A percentile compares a stretch with the other conserved stretches of the same genome.
Conservation (phyloP, 352 stramenopile species). For the Achlya hypogyna region DNA sequence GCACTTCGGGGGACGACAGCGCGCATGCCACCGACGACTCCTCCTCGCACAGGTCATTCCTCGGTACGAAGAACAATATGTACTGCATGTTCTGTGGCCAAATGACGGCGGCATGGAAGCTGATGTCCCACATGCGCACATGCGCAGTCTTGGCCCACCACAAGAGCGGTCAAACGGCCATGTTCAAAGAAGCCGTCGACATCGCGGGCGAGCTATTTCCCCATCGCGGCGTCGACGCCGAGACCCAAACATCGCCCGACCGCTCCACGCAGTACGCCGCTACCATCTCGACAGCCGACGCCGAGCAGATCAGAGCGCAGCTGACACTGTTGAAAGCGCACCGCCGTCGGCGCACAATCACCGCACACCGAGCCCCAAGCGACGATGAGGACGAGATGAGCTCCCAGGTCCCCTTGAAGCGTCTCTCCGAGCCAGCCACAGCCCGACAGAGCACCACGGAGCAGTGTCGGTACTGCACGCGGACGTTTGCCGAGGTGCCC, state of each 20-base stretch:
- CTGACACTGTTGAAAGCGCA: conserved; percentile 22
- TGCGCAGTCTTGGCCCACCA: conserved; percentile 45
- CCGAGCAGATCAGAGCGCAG: neutral
- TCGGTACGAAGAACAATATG: conserved; percentile 29
- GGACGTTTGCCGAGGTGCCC: conserved; percentile 55
- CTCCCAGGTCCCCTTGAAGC: neutral
- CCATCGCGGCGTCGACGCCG: conserved; percentile 33
- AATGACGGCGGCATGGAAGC: conserved; percentile 27
- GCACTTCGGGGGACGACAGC: conserved; percentile 24
- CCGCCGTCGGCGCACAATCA: conserved; percentile 23
- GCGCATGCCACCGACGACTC: conserved; percentile 15
- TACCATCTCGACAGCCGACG: conserved; percentile 3
- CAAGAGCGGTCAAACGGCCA: conserved; percentile 38
- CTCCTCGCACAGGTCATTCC: neutral
- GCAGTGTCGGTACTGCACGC: conserved; percentile 64
- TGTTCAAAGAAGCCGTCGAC: conserved; percentile 57
- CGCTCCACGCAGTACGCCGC: conserved; percentile 59
- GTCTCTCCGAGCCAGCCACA: neutral
- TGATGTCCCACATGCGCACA: conserved; percentile 31
- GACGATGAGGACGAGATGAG: neutral
- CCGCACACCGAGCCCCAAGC: conserved; percentile 16
- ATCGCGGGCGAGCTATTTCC: conserved; percentile 56
- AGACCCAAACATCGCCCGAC: neutral
- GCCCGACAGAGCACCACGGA: conserved; percentile 31
- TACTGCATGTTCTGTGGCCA: conserved; percentile 73